A percentile compares a stretch with the other conserved stretches of the same genome.
phyloP scores from a whole-genome alignment of 208 protist genomes.

The Leishmania tarentolae region DNA sequence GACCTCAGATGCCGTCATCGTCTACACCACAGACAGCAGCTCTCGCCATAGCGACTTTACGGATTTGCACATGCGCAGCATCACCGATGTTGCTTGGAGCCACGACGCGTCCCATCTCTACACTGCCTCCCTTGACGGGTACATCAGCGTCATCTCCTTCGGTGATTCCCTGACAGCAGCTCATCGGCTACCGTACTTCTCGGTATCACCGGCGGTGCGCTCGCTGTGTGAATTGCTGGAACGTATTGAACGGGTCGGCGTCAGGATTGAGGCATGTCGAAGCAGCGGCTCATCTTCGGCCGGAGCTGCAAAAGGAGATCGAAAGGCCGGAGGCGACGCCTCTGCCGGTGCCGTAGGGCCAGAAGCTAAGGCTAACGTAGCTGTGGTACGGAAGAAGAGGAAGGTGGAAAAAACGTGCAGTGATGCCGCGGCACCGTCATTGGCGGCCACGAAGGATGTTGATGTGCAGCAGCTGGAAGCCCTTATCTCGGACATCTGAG shows the following conservation, averaged over 20 bases:
- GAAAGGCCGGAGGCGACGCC: not conserved
- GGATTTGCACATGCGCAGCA: constrained; percentile 89
- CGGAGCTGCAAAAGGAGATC: not conserved
- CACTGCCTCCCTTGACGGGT: constrained; percentile 83
- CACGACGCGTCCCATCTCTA: constrained; percentile 58
- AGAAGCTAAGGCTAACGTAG: constrained; percentile 21
- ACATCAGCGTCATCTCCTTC: constrained; percentile 79
- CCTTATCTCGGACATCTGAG: constrained; percentile 24
- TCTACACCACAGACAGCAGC: constrained; percentile 84
- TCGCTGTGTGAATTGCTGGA: constrained; percentile 41
- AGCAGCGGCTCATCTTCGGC: constrained; percentile 8
- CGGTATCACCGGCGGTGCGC: constrained; percentile 43
- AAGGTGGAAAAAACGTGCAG: constrained; percentile 41
- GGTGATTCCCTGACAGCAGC: constrained; percentile 50
- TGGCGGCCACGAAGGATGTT: constrained; percentile 17
- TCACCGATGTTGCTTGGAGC: constrained; percentile 87
- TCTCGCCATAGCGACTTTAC: constrained; percentile 88
- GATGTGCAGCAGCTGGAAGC: constrained; percentile 35
- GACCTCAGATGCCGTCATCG: constrained; percentile 82
- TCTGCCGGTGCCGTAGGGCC: not conserved
- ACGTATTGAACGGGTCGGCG: constrained; percentile 33
- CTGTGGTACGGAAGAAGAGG: constrained; percentile 77
- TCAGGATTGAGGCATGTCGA: constrained; percentile 30
- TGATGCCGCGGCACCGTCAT: constrained; percentile 17
- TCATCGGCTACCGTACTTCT: constrained; percentile 69